A percentile compares a stretch with the other conserved stretches of the same genome.
phyloP scores from a whole-genome alignment of 2,329 filamentous ascomycete genomes.

The Colletotrichum sp. region DNA sequence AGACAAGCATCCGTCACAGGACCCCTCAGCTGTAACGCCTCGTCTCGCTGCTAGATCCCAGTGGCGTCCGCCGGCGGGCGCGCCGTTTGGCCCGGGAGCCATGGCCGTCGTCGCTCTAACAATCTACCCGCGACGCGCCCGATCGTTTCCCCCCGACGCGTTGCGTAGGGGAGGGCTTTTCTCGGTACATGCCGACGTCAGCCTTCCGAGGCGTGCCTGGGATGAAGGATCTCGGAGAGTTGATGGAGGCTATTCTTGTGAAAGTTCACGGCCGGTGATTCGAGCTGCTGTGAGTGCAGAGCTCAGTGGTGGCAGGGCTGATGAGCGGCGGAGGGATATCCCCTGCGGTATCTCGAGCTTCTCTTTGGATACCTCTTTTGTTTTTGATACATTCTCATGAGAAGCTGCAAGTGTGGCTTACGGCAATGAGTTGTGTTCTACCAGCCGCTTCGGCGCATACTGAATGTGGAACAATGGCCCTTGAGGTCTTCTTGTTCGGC shows the following conservation, averaged over 20 bases:
- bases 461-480: neutral
- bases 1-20: slow-evolving; percentile 8
- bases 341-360: neutral
- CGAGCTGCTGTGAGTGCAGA: neutral
- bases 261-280: neutral
- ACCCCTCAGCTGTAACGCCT: neutral
- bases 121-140: neutral
- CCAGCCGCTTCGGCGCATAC: neutral
- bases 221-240: neutral
- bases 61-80: neutral
- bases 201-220: neutral
- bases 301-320: neutral
- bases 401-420: neutral
- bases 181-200: neutral
- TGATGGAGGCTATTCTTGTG: neutral
- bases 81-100: neutral
- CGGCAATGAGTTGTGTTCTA: neutral
- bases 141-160: neutral
- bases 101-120: neutral
- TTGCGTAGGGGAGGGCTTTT: neutral
- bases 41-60: neutral
- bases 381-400: neutral
- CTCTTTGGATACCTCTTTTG: neutral
- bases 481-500: neutral
- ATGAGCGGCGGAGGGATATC: neutral